A percentile compares a stretch with the other conserved stretches of the same genome.
phyloP scores from a whole-genome alignment of 1,284 basidiomycete genomes.

The Cryptococcus wingfieldii region DNA sequence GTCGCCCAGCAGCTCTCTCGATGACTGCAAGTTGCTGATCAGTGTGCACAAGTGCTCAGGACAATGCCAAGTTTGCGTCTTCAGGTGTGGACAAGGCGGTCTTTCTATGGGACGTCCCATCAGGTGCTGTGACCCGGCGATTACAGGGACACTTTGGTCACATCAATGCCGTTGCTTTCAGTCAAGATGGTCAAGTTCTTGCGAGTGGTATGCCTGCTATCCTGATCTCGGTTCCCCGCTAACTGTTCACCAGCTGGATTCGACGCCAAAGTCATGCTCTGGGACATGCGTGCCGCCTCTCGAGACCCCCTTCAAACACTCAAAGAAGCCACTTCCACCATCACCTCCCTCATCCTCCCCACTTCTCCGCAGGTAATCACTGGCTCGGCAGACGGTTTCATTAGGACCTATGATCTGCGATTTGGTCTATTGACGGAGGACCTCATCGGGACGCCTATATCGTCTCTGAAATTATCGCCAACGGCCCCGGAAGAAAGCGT shows the following conservation, averaged over 20 bases:
- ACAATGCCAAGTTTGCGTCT: slow-evolving; percentile 89
- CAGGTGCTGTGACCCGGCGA: slow-evolving; percentile 73
- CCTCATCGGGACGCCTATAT: slow-evolving; percentile 84
- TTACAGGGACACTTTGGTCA: slow-evolving; percentile 84
- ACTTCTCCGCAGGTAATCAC: slow-evolving; percentile 61
- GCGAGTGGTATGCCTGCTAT: slow-evolving; percentile 64
- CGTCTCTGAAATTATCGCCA: slow-evolving; percentile 62
- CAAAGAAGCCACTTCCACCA: slow-evolving; percentile 82
- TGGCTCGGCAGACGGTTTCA: slow-evolving; percentile 84
- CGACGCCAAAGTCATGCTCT: slow-evolving; percentile 79
- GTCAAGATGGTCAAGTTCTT: slow-evolving; percentile 70
- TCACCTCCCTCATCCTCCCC: slow-evolving; percentile 73
- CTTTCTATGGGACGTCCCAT: slow-evolving; percentile 92
- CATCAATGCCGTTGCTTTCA: slow-evolving; percentile 82
- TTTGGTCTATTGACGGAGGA: slow-evolving; percentile 84
- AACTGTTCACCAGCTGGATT: slow-evolving; percentile 41
- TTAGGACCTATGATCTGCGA: slow-evolving; percentile 88
- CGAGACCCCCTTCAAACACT: slow-evolving; percentile 84
- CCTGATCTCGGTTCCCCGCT: not conserved
- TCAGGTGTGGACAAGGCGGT: slow-evolving; percentile 89
- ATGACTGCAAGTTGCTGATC: not conserved
- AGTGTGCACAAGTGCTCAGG: slow-evolving; percentile 61
- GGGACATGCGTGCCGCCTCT: slow-evolving; percentile 79
- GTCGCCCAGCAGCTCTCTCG: slow-evolving; percentile 28
- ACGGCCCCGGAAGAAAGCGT: slow-evolving; percentile 64